phyloP scores from a whole-genome alignment of 176 grass and related monocot species.

The Areca catechu region DNA sequence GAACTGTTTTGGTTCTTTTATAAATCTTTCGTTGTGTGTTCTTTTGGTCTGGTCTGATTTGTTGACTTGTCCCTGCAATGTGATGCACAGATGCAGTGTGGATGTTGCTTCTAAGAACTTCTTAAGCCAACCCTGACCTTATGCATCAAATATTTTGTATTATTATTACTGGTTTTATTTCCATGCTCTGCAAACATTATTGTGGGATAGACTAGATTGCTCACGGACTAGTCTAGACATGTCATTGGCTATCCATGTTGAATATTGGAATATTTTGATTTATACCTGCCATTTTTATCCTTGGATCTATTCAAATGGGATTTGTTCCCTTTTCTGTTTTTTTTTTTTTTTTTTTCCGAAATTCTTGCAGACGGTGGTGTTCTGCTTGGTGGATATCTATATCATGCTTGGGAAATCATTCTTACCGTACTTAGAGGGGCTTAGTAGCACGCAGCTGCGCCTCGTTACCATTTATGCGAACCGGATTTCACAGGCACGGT shows the following conservation, averaged over 20 bases:
- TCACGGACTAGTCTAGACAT: too few relatives aligned
- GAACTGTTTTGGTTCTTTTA: too few relatives aligned
- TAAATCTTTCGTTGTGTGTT: too few relatives aligned
- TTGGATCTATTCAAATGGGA: not conserved
- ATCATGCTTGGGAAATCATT: constrained; percentile 90
- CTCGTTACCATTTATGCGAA: constrained; percentile 93
- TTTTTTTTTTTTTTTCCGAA: not conserved
- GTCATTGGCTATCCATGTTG: not conserved
- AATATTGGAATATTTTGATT: not conserved
- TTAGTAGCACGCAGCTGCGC: constrained; percentile 81
- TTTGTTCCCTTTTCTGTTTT: not conserved
- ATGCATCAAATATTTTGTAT: too few relatives aligned
- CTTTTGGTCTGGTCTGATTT: too few relatives aligned
- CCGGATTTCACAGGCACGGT: constrained; percentile 82
- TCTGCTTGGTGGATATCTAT: constrained; percentile 97
- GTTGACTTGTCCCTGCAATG: too few relatives aligned
- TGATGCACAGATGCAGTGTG: too few relatives aligned
- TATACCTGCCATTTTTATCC: not conserved
- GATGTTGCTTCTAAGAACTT: too few relatives aligned
- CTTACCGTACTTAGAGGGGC: constrained; percentile 69
- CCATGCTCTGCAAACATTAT: too few relatives aligned
- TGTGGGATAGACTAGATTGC: too few relatives aligned
- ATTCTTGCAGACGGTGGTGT: constrained; percentile 64
- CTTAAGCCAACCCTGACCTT: too few relatives aligned
- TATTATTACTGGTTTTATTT: too few relatives aligned